phyloP scores from a whole-genome alignment of 2,329 filamentous ascomycete genomes.

The Cadophora malorum region DNA sequence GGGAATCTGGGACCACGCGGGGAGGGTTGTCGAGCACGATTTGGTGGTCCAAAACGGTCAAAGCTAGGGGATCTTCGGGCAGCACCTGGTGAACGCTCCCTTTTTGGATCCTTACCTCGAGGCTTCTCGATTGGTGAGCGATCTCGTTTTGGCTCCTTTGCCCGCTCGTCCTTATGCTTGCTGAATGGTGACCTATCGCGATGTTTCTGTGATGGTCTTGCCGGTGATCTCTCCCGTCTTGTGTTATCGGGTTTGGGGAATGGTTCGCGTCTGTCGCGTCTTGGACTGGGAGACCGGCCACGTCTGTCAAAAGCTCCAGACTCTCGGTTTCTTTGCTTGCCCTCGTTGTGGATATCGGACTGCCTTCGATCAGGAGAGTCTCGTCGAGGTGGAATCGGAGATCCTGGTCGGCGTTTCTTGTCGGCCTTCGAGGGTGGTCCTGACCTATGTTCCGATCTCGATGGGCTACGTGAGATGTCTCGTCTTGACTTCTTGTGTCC shows the following conservation, averaged over 20 bases:
- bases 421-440: constrained; percentile 37
- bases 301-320: constrained; percentile 39
- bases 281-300: constrained; percentile 42
- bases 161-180: constrained; percentile 28
- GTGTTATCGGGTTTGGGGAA: constrained; percentile 1
- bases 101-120: constrained; percentile 36
- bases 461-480: constrained; percentile 43
- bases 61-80: constrained; percentile 39
- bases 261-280: constrained; percentile 35
- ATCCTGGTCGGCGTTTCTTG: constrained; percentile 39
- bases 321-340: constrained; percentile 38
- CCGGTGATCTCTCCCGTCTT: constrained; percentile 23
- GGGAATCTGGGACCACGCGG: constrained; percentile 36
- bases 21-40: constrained; percentile 41
- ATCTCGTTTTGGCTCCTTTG: constrained; percentile 35
- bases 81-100: constrained; percentile 33
- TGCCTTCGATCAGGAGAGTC: constrained; percentile 39
- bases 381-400: constrained; percentile 41
- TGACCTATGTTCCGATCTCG: constrained; percentile 37
- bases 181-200: constrained; percentile 37
- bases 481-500: constrained; percentile 45
- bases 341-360: constrained; percentile 34
- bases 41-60: constrained; percentile 42
- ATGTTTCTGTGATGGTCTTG: constrained; percentile 26
- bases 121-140: constrained; percentile 28